Base-by-base conservation (phyloP, 1,284 basidiomycete genomes). In the Fomes fomentarius region DNA sequence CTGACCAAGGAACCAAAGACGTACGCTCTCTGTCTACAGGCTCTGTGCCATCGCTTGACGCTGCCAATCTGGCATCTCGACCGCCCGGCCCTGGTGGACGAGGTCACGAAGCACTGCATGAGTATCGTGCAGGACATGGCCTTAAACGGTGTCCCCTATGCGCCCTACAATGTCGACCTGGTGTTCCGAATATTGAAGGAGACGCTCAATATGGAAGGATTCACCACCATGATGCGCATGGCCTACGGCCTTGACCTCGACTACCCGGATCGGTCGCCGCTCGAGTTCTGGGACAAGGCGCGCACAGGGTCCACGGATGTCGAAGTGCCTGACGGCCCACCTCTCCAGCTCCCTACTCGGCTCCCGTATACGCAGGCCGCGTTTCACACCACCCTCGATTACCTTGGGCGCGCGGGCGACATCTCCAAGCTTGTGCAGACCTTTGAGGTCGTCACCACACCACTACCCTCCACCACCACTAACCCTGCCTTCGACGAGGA, bases 371-470 rank as follows among this genome's bases (percentile, higher is more conserved):
- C 85, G n/a, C 85, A 84, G 14, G 69, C 80, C 9, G 80, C 84
- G 1, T 77, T 92, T 33, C 91, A 91, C 66, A 88, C 83, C 12
- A 81, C 82, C 42, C 71, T 92, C 56, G 86, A 91, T 56, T 78
- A 83, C 62, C 76, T 90, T 5, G 89, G 89, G 8, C 77, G 77
- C 10, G 62, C 76, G 14, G 77, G 81, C 10, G 70, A 84, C 52
- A 68, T 88, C 45, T 83, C 87, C 3, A 84, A 82, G 63, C 78
- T 92, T 66, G 77, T 92, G 2, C 81, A 84, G 62, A 76, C 83
- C 0, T 93, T 91, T 63, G 90, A 92, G 63, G 84, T 89, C 21
- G 78, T 91, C 56, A 89, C 89, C 0, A 78, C 81, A 41, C 87
- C 88, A 12, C 76, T 91, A 22, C 84, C 82, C 3, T 63, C 65